A percentile compares a stretch with the other conserved stretches of the same genome.
Evolutionary conservation across 2,329 filamentous ascomycete species (phyloP).

Genomic region (Aspergillus intermedius): DNA sequence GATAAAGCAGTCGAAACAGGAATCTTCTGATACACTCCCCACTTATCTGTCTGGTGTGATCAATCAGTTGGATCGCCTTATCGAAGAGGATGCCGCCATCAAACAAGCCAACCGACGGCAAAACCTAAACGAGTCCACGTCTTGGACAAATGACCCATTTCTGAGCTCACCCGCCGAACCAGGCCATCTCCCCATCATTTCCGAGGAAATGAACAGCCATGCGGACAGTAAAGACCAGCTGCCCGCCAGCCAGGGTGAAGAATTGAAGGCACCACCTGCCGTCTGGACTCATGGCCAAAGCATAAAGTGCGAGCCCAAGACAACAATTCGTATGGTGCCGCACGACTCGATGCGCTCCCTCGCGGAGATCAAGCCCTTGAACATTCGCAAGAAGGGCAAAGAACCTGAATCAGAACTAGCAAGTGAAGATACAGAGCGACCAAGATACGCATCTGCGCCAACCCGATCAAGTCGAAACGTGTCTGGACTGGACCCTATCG

Average conservation of each 20-base stretch:
- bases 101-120: conserved; percentile 3
- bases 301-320: conserved; percentile 21
- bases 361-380: conserved; percentile 46
- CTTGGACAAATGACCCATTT: conserved; percentile 13
- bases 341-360: conserved; percentile 44
- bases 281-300: conserved; percentile 5
- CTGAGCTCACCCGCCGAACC: conserved; percentile 10
- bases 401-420: conserved; percentile 12
- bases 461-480: conserved; percentile 22
- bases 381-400: conserved; percentile 45
- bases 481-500: conserved; percentile 37
- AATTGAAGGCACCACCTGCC: conserved; percentile 3
- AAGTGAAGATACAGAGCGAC: background rate
- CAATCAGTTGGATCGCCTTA: conserved; percentile 52
- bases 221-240: conserved; percentile 5
- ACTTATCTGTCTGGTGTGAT: conserved; percentile 55
- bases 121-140: conserved; percentile 4
- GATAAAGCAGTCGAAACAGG: conserved; percentile 44
- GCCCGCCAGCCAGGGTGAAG: conserved; percentile 6
- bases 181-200: conserved; percentile 44
- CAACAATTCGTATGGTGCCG: conserved; percentile 54
- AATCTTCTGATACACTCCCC: conserved; percentile 38
- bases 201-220: conserved; percentile 38
- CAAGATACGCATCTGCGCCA: conserved; percentile 12
- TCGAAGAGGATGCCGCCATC: conserved; percentile 35